Conservation (phyloP, 345 rosid genomes). For the Hibiscus mutabilis region DNA sequence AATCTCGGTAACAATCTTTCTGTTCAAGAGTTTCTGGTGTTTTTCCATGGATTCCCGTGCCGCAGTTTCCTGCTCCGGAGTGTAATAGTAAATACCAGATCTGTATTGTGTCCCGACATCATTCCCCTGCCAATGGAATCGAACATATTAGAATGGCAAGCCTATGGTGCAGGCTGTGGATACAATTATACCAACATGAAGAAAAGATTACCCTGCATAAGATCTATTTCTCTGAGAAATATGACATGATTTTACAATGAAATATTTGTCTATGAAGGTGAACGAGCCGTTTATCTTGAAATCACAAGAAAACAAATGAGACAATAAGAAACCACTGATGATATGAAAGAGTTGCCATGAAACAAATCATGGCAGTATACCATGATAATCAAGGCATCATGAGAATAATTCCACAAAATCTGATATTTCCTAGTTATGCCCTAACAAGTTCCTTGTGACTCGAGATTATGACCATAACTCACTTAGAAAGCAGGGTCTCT, state of each 20-base stretch:
- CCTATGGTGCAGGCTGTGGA: not conserved
- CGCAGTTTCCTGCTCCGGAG: conserved; percentile 76
- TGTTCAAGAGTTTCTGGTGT: conserved; percentile 49
- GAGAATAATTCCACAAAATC: not conserved
- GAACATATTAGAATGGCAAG: not conserved
- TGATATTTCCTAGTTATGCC: not conserved
- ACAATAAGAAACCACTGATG: not conserved
- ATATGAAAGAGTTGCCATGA: not conserved
- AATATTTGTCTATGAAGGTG: not conserved
- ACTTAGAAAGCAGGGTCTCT: not conserved
- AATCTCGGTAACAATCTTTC: conserved; percentile 75
- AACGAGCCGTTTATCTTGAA: not conserved
- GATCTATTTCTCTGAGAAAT: not conserved
- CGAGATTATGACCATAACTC: not conserved
- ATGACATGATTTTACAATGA: not conserved
- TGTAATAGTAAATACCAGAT: conserved; percentile 75
- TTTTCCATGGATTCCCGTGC: conserved; percentile 60
- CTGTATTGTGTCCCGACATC: conserved; percentile 93
- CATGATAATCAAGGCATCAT: not conserved
- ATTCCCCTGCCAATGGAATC: conserved; percentile 46
- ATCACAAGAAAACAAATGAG: not conserved
- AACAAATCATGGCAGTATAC: not conserved
- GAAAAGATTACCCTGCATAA: not conserved
- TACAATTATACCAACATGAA: not conserved
- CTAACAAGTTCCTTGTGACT: not conserved